A percentile compares a stretch with the other conserved stretches of the same genome.
Evolutionary conservation across 169 alveolate species (phyloP).

Genomic region (Cystoisospora suis): DNA sequence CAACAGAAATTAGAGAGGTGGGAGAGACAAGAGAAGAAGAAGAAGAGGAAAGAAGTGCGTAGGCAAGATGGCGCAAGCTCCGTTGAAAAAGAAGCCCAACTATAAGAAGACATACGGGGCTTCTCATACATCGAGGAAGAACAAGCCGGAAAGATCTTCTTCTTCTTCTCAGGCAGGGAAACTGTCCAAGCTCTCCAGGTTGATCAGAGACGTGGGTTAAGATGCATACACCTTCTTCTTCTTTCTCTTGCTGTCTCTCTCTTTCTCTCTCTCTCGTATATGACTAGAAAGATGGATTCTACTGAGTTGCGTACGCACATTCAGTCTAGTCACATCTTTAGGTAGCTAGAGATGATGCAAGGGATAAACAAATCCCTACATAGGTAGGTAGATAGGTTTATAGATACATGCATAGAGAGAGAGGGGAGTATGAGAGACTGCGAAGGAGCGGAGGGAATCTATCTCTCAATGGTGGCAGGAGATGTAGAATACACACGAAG

Average conservation of each 20-base stretch:
- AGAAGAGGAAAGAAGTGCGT: too few species aligned
- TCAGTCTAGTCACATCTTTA: not conserved
- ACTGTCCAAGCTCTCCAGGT: not conserved
- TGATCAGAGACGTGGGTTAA: not conserved
- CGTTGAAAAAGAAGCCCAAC: constrained; percentile 18
- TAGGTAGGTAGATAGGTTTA: too few species aligned
- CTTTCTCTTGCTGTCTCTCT: not conserved
- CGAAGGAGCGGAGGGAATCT: too few species aligned
- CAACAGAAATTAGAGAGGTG: too few species aligned
- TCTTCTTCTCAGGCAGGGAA: not conserved
- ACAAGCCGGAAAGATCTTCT: not conserved
- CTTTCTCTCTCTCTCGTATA: not conserved
- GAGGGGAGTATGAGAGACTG: too few species aligned
- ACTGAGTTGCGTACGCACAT: not conserved
- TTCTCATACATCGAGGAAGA: constrained; percentile 12
- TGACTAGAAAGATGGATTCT: not conserved
- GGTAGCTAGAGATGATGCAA: too few species aligned
- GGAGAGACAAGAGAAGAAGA: too few species aligned
- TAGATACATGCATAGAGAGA: too few species aligned
- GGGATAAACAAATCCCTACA: too few species aligned
- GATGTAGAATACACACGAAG: too few species aligned
- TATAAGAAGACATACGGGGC: not conserved
- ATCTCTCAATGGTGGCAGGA: too few species aligned
- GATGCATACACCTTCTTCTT: too few species aligned
- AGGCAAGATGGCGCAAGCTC: constrained; percentile 9